Evolutionary conservation across 2,329 filamentous ascomycete species (phyloP).

Genomic region (Parastagonospora avenae): DNA sequence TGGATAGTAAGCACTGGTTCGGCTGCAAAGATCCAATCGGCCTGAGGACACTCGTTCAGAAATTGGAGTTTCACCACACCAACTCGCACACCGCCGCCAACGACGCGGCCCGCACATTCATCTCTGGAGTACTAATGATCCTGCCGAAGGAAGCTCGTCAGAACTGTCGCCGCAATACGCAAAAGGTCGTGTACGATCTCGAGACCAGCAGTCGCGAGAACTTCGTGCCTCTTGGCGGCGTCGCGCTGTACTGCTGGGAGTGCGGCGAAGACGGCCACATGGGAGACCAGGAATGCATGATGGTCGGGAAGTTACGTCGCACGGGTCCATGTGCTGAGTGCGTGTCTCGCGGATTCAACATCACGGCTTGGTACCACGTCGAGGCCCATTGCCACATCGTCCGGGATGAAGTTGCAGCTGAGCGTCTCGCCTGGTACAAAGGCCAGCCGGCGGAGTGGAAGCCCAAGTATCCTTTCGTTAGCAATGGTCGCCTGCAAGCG

Average conservation of each 20-base stretch:
- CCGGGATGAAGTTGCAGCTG: background rate
- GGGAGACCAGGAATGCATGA: conserved; percentile 1
- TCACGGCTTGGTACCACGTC: conserved; percentile 3
- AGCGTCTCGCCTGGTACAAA: conserved; percentile 4
- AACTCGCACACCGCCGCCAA: conserved; percentile 30
- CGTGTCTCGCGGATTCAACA: background rate
- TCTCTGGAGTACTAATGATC: conserved; percentile 25
- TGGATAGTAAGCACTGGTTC: conserved; percentile 3
- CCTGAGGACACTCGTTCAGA: conserved; percentile 8
- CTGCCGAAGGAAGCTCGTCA: background rate
- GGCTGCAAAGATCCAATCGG: conserved; percentile 13
- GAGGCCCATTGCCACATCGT: conserved; percentile 5
- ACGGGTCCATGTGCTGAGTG: conserved; percentile 7
- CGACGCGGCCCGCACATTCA: conserved; percentile 27
- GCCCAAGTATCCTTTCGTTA: background rate
- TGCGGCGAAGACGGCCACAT: conserved; percentile 10
- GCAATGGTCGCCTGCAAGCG: background rate
- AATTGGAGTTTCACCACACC: conserved; percentile 16
- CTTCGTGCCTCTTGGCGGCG: background rate
- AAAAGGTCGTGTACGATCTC: conserved; percentile 6
- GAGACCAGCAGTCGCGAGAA: conserved; percentile 10
- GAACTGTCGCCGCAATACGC: background rate
- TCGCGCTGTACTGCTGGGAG: conserved; percentile 11
- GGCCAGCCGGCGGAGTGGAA: background rate
- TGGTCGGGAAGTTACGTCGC: background rate